Percentiles rank a stretch among this genome's conserved stretches.
Evolutionary conservation across 1,284 basidiomycete genomes (phyloP).

Genomic region (Paramarasmius palmivorus): DNA sequence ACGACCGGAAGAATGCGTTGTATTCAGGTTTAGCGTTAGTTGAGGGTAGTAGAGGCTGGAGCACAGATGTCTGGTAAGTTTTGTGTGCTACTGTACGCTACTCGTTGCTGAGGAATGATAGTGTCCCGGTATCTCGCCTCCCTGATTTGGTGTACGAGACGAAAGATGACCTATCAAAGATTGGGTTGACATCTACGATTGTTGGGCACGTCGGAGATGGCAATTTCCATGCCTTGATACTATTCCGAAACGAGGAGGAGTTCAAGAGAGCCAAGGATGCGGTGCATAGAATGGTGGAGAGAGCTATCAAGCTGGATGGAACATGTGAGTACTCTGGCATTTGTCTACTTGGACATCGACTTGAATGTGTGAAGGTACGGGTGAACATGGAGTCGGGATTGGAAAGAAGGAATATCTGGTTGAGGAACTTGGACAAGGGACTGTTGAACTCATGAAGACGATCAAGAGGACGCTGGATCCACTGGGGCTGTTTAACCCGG

Average conservation of each 20-base stretch:
- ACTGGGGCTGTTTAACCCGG: slow-evolving; percentile 79
- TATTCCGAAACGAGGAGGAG: slow-evolving; percentile 68
- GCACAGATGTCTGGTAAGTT: slow-evolving; percentile 84
- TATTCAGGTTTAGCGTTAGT: slow-evolving; percentile 69
- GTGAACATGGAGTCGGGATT: slow-evolving; percentile 89
- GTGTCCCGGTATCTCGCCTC: slow-evolving; percentile 81
- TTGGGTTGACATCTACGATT: slow-evolving; percentile 65
- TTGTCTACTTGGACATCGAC: background rate
- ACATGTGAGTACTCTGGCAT: slow-evolving; percentile 52
- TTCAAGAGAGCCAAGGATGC: slow-evolving; percentile 47
- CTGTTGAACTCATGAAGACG: slow-evolving; percentile 82
- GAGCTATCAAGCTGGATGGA: slow-evolving; percentile 75
- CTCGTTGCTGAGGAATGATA: slow-evolving; percentile 23
- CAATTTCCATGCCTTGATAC: slow-evolving; percentile 54
- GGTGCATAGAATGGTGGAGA: slow-evolving; percentile 68
- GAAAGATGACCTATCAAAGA: slow-evolving; percentile 64
- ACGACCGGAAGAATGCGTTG: slow-evolving; percentile 82
- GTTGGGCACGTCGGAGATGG: slow-evolving; percentile 89
- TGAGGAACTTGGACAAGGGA: slow-evolving; percentile 80
- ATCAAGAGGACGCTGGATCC: slow-evolving; percentile 82
- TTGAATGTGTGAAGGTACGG: slow-evolving; percentile 51
- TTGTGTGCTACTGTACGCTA: background rate
- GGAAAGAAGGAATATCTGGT: slow-evolving; percentile 78
- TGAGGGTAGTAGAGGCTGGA: slow-evolving; percentile 70
- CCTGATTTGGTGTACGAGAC: slow-evolving; percentile 78